Base-by-base conservation (phyloP, 108 stramenopile genomes). In the Fistulifera solaris region DNA sequence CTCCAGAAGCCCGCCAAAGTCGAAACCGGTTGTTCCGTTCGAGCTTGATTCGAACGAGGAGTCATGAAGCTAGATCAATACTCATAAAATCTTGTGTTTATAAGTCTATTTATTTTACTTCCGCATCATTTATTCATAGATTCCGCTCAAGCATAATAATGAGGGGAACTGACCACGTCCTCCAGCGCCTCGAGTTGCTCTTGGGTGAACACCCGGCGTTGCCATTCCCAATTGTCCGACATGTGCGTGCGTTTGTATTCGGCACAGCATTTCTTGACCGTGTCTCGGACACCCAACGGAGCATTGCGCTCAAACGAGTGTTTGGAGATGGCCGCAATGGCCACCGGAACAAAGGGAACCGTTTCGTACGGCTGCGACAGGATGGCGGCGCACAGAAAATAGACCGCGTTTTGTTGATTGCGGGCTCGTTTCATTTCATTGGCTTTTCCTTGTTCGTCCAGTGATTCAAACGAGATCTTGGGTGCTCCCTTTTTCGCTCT, bases 211-310 rank as follows among this genome's bases (percentile, higher is more conserved):
- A 68, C 68, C 27, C 68, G 58, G 24, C 73, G 80, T 50, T 89
- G 85, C n/a, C 75, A 64, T 49, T 81, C 86, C 93, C 93, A 94
- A 58, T 87, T 87, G 52, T 94, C 93, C 12, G 76, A 76, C 61
- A 85, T 89, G 54, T 94, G 93, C 4, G 93, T 94, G 27, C 84
- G 62, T 45, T 90, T 89, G 69, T 86, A 94, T 47, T 94, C 93
- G 4, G 82, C 78, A 50, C 86, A 88, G 38, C 81, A 81, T 53
- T 82, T 82, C 58, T 88, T 90, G 17, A 94, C 93, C 12, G 70
- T 80, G 47, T 94, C 88, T n/a, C 93, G 71, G n/a, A 94, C 84
- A 18, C 72, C 58, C 38, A 90, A 54, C 14, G 88, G 80, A 13
- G 88, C 93, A 53, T 75, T 72, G 24, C 75, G 68, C 56, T 94